phyloP scores from a whole-genome alignment of 2,329 filamentous ascomycete genomes.

The Davidsoniella eucalypti region DNA sequence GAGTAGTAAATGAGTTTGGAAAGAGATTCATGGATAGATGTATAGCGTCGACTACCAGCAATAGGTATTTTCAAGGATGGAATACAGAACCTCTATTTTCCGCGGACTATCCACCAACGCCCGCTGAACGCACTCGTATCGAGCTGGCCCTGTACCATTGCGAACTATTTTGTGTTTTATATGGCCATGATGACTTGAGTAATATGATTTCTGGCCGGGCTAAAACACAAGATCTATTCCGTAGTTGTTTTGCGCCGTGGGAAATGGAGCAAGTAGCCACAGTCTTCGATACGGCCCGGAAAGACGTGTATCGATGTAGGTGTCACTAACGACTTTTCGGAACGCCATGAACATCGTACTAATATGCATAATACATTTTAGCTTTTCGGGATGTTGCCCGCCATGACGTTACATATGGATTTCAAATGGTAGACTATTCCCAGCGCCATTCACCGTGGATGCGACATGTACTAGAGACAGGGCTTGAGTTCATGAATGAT shows the following conservation, averaged over 20 bases:
- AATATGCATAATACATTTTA: not conserved
- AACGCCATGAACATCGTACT: not conserved
- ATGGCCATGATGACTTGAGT: slow-evolving; percentile 6
- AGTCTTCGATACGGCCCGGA: slow-evolving; percentile 5
- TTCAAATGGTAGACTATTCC: slow-evolving; percentile 7
- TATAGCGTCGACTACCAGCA: not conserved
- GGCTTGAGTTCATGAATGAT: slow-evolving; percentile 8
- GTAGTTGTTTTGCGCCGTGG: slow-evolving; percentile 3
- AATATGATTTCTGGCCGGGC: not conserved
- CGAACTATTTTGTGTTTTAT: slow-evolving; percentile 10
- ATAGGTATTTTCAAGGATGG: slow-evolving; percentile 3
- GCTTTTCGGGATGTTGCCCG: slow-evolving; percentile 13
- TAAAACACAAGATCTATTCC: not conserved
- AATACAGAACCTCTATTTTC: slow-evolving; percentile 4
- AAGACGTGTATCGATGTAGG: slow-evolving; percentile 7
- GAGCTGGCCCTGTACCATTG: slow-evolving; percentile 8
- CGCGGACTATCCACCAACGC: not conserved
- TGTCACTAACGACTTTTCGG: not conserved
- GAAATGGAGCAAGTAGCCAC: slow-evolving; percentile 12
- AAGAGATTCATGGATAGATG: not conserved
- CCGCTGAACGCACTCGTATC: slow-evolving; percentile 4
- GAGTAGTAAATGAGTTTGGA: not conserved
- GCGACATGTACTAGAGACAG: slow-evolving; percentile 10
- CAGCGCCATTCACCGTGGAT: slow-evolving; percentile 8
- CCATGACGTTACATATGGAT: slow-evolving; percentile 11